Evolutionary conservation across 176 grass and related monocot genomes (phyloP), one percentile per base, ranked within the genome.

Genomic region (Calamus simplicifolius): DNA sequence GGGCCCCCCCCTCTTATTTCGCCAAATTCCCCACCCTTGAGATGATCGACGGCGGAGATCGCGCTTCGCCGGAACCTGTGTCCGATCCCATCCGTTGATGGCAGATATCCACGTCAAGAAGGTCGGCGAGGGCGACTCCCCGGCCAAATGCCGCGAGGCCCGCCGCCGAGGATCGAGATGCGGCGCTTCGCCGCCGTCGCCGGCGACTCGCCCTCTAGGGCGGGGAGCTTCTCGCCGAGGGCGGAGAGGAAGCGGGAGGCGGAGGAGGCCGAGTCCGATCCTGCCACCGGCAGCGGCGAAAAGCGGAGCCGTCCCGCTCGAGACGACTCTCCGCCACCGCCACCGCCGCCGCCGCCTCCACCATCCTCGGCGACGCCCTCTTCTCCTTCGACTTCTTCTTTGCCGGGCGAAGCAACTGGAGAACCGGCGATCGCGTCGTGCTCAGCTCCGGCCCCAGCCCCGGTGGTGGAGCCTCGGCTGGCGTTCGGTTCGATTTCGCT

Each of bases 401-500:
- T 48, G 35, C 35, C 10, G 10, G 35, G 8, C 35, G 35, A 43
- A 43, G 7, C 2, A 25, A 2, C 25, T 29, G 19, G 25, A 23
- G 19, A 6, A 8, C 27, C 49, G 0, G 69, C 18, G 49, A 51
- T 27, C 28, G 38, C 58, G 5, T 43, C 50, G 18, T 27, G 6
- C 4, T 55, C 70, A 7, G 10, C 6, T 2, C 18, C 7, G 50
- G 16, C 35, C 17, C 48, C 1, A 2, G 48, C 49, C 5, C 7
- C 52, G 3, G 0, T 76, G 69, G 35, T 43, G 8, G 35, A 43
- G 35, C 35, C 27, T 10, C 29, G 77, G 3, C 54, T 77, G 13
- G 57, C 78, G 56, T 97, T 91, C 68, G 92, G 92, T 16, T 72
- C 38, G 4, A 35, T 97, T 5, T 74, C 75, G 1, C 49, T 97